These are phyloP conservation scores for Cyclostephanos tholiformis DNA, from an alignment of 108 stramenopile genomes.

Conservation along the genomic window DNA sequence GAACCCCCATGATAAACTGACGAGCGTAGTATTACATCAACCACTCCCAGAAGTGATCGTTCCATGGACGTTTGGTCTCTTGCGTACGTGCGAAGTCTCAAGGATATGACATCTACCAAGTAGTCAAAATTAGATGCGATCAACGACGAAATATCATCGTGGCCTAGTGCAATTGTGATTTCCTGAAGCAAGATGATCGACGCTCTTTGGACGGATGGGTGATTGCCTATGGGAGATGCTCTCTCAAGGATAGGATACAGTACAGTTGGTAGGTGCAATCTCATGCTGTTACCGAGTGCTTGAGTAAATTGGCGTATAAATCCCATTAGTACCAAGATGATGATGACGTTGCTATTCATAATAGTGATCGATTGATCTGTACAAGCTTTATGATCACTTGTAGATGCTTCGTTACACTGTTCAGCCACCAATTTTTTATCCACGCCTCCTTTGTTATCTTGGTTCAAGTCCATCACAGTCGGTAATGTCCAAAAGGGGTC, in stretches of 20 bases:
- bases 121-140: constrained; percentile 54
- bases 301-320: constrained; percentile 36
- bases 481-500: constrained; percentile 48
- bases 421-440: neutral
- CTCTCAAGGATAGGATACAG: constrained; percentile 53
- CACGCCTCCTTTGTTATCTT: neutral
- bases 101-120: constrained; percentile 41
- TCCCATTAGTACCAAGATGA: constrained; percentile 41
- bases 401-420: neutral
- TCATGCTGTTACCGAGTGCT: constrained; percentile 25
- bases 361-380: constrained; percentile 20
- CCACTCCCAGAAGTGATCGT: constrained; percentile 42
- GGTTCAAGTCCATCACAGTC: constrained; percentile 9
- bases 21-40: constrained; percentile 35
- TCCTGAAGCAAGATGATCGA: constrained; percentile 25
- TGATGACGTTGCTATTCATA: constrained; percentile 50
- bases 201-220: constrained; percentile 38
- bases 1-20: constrained; percentile 10
- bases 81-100: constrained; percentile 34
- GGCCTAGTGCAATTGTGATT: constrained; percentile 25
- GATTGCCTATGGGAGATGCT: constrained; percentile 43
- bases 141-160: constrained; percentile 24
- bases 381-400: neutral
- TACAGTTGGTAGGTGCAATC: constrained; percentile 31
- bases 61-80: constrained; percentile 21